Base-by-base conservation (phyloP, 257 asterid species). In the Nicotiana paniculata region DNA sequence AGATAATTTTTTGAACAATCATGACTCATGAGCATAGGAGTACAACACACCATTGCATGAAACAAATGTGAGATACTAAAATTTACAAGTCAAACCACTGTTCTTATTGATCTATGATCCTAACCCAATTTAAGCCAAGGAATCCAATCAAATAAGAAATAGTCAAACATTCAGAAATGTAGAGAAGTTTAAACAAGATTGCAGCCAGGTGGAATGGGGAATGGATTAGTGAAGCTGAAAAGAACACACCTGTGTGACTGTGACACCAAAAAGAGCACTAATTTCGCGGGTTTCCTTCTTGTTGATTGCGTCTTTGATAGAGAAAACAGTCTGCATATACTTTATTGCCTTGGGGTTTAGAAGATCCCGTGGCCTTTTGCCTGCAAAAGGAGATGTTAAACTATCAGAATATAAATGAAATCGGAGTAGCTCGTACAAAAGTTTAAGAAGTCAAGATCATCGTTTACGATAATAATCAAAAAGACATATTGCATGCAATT, bases 291-390 rank as follows among this genome's bases (percentile, higher is more conserved):
- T 90, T 89, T 96, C 99, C 88, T 92, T 89, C 93, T 96, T 96
- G 93, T 89, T 90, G 53, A 93, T 89, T 58, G 90, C 90, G 86
- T 96, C 99, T 89, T 94, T 96, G 83, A 91, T 83, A 74, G 98
- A 92, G 85, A 96, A 96, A 79, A 96, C 86, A 61, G 86, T 86
- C 68, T 92, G 98, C 99, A 96, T 92, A 86, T 94, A 93, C 87
- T 96, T 92, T 64, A 96, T 88, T 65, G 98, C 97, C 93, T 94
- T 96, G 72, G 98, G 97, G 81, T 96, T 96, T 86, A 96, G 86
- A 88, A 96, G 88, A 89, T 96, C 99, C 85, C 98, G 90, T 69
- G 99, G 99, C 87, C 93, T 93, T 89, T 96, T 96, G 51, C 98
- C 99, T 96, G 92, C 72, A 83, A 46, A 39, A 82, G 57, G 21